Percentiles rank a stretch among this genome's conserved stretches.
Conservation (phyloP, 192 early-diverging fungal genomes). For the Podila horticola region DNA sequence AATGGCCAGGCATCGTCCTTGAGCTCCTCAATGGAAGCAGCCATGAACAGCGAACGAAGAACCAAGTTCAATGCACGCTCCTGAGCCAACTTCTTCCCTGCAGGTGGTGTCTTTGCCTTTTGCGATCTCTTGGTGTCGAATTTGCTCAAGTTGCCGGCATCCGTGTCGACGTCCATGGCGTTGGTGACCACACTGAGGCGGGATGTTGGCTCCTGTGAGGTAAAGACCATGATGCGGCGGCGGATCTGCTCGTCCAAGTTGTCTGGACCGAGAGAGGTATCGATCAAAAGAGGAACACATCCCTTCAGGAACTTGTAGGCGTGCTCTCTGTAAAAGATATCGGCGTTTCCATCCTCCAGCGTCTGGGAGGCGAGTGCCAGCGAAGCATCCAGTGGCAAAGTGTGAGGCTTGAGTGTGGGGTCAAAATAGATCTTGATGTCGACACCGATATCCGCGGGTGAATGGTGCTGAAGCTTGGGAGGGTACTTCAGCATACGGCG, state of each 20-base stretch:
- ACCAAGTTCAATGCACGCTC: constrained; percentile 73
- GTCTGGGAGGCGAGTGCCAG: constrained; percentile 64
- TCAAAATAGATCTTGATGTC: constrained; percentile 71
- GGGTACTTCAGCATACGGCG: constrained; percentile 84
- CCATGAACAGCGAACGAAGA: constrained; percentile 72
- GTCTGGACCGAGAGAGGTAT: constrained; percentile 65
- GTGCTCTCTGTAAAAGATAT: constrained; percentile 64
- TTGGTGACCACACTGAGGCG: constrained; percentile 9
- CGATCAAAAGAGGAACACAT: constrained; percentile 73
- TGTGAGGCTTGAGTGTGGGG: constrained; percentile 55
- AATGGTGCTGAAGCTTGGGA: constrained; percentile 57
- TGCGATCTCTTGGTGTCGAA: constrained; percentile 33
- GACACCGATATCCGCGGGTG: constrained; percentile 63
- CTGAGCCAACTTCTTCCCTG: constrained; percentile 68
- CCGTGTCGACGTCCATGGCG: constrained; percentile 56
- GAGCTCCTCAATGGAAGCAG: constrained; percentile 67
- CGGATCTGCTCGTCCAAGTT: constrained; percentile 55
- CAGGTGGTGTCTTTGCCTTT: constrained; percentile 50
- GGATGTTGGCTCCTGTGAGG: constrained; percentile 21
- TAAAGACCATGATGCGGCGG: constrained; percentile 40
- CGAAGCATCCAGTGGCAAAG: constrained; percentile 68
- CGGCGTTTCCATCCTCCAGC: constrained; percentile 61
- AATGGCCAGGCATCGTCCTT: constrained; percentile 70
- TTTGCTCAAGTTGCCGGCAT: constrained; percentile 43
- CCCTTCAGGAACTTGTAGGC: constrained; percentile 76